These are phyloP conservation scores for Bipolaris cookei DNA, from an alignment of 2,329 filamentous ascomycete species.

Conservation along the genomic window DNA sequence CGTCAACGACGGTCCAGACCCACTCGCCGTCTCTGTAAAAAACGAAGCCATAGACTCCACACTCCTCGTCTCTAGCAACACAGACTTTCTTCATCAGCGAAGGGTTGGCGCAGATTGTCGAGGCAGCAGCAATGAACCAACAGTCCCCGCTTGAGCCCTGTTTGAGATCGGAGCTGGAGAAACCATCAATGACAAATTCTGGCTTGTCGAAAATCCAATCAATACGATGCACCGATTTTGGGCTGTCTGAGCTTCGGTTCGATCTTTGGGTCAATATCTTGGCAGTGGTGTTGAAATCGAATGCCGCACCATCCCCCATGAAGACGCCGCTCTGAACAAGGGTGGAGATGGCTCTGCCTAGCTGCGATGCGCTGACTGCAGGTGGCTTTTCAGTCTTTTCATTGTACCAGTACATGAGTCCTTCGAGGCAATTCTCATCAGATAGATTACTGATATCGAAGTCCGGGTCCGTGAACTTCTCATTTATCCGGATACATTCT, in stretches of 20 bases:
- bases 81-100: slow-evolving; percentile 75
- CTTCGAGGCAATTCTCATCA: slow-evolving; percentile 40
- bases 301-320: slow-evolving; percentile 19
- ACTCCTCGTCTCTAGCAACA: slow-evolving; percentile 72
- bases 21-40: slow-evolving; percentile 72
- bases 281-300: slow-evolving; percentile 61
- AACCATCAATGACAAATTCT: slow-evolving; percentile 77
- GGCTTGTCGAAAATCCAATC: slow-evolving; percentile 79
- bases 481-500: slow-evolving; percentile 76
- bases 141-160: slow-evolving; percentile 82
- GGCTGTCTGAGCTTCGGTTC: slow-evolving; percentile 24
- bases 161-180: slow-evolving; percentile 76
- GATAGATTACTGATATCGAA: slow-evolving; percentile 82
- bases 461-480: slow-evolving; percentile 81
- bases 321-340: slow-evolving; percentile 33
- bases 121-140: slow-evolving; percentile 82
- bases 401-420: slow-evolving; percentile 52
- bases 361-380: slow-evolving; percentile 16
- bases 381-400: slow-evolving; percentile 57
- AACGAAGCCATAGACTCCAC: slow-evolving; percentile 85
- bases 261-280: slow-evolving; percentile 57
- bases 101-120: slow-evolving; percentile 74
- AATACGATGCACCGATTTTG: slow-evolving; percentile 40
- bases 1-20: slow-evolving; percentile 89
- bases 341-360: slow-evolving; percentile 35